A percentile compares a stretch with the other conserved stretches of the same genome.
Conservation (phyloP, 768 basidiomycete genomes). For the Dictyophora rubrovolvata region DNA sequence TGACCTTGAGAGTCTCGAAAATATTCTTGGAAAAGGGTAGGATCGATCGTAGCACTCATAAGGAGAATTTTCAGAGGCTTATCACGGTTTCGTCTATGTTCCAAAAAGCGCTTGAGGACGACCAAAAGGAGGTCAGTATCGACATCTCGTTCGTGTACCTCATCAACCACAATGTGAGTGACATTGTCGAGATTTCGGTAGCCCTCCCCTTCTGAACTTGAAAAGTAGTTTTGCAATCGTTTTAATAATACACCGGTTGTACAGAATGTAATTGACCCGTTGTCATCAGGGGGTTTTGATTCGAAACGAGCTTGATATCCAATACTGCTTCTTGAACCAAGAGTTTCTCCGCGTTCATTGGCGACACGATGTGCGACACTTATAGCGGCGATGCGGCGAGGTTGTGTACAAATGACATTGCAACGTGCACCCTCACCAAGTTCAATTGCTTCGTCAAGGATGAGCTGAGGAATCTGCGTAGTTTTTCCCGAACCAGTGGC, state of each 20-base stretch:
- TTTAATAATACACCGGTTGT: conserved; percentile 88
- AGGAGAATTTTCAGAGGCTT: conserved; percentile 78
- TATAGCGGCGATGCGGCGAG: conserved; percentile 83
- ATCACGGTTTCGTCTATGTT: conserved; percentile 56
- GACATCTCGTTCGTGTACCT: conserved; percentile 92
- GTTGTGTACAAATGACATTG: conserved; percentile 91
- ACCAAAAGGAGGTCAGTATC: conserved; percentile 87
- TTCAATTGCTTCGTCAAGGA: conserved; percentile 75
- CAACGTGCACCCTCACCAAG: conserved; percentile 72
- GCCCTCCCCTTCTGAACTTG: conserved; percentile 42
- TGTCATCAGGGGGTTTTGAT: conserved; percentile 58
- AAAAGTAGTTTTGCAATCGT: conserved; percentile 48
- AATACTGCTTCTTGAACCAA: conserved; percentile 52
- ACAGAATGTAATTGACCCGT: conserved; percentile 86
- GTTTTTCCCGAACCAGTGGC: conserved; percentile 91
- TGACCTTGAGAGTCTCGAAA: conserved; percentile 55
- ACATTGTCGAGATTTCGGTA: conserved; percentile 54
- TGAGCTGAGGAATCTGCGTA: conserved; percentile 87
- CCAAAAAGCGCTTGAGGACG: conserved; percentile 75
- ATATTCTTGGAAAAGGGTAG: conserved; percentile 79
- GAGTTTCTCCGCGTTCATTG: conserved; percentile 66
- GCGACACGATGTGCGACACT: conserved; percentile 87
- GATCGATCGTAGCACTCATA: conserved; percentile 96
- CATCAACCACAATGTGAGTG: conserved; percentile 88
- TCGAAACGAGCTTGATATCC: conserved; percentile 95